phyloP scores from a whole-genome alignment of 108 stramenopile species.

The Seminavis robusta region DNA sequence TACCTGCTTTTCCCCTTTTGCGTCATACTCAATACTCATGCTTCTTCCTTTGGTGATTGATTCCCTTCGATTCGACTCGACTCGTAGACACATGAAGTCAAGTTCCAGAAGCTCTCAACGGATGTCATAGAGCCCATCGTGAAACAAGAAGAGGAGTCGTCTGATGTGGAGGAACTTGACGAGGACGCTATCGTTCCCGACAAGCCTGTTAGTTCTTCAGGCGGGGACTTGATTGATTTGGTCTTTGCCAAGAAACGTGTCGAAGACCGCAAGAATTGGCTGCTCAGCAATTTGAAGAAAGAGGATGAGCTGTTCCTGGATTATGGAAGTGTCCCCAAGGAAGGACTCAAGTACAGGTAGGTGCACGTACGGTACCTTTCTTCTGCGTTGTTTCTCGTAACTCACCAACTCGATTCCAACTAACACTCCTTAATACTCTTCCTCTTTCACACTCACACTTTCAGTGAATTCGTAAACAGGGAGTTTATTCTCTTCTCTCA shows the following conservation, averaged over 20 bases:
- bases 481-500: conserved; percentile 96
- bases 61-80: too few species aligned
- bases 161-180: conserved; percentile 30
- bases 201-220: conserved; percentile 28
- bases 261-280: conserved; percentile 94
- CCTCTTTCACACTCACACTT: too few species aligned
- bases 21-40: too few species aligned
- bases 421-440: too few species aligned
- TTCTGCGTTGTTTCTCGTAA: too few species aligned
- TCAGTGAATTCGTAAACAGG: conserved; percentile 96
- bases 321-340: conserved; percentile 60
- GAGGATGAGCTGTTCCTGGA: conserved; percentile 93
- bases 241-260: conserved; percentile 95
- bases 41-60: too few species aligned
- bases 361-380: too few species aligned
- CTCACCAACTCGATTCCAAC: too few species aligned
- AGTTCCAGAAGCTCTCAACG: conserved; percentile 50
- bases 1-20: too few species aligned
- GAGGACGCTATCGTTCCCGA: conserved; percentile 17
- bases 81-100: conserved; percentile 77
- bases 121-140: too few species aligned
- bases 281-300: conserved; percentile 57
- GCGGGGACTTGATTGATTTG: conserved; percentile 94
- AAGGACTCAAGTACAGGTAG: conserved; percentile 79
- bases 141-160: too few species aligned